Conservation (phyloP, 73 alveolate species). For the Blepharisma stoltei region DNA sequence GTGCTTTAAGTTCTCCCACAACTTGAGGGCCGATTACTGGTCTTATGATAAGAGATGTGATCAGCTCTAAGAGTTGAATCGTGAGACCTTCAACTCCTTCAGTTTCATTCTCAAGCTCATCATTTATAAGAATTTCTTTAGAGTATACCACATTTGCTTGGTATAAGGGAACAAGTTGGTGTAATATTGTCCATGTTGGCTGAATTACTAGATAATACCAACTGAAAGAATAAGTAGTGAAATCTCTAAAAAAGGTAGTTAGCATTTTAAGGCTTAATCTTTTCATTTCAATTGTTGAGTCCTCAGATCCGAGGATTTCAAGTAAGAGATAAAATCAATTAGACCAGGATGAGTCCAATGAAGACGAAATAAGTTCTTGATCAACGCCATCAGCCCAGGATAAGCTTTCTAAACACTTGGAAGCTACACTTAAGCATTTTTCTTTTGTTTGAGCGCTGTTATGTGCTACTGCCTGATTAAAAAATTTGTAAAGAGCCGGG, state of each 20-base stretch:
- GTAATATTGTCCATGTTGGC: slow-evolving; percentile 57
- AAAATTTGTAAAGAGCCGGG: slow-evolving; percentile 44
- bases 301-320: slow-evolving; percentile 41
- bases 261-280: slow-evolving; percentile 46
- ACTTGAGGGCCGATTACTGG: slow-evolving; percentile 40
- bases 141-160: slow-evolving; percentile 51
- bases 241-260: slow-evolving; percentile 62
- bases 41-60: slow-evolving; percentile 51
- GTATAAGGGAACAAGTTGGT: slow-evolving; percentile 40
- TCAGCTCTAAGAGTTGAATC: slow-evolving; percentile 44
- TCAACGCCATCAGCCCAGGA: slow-evolving; percentile 77
- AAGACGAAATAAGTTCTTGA: slow-evolving; percentile 38
- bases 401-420: slow-evolving; percentile 46
- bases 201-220: slow-evolving; percentile 39
- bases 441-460: slow-evolving; percentile 41
- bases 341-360: slow-evolving; percentile 55
- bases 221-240: slow-evolving; percentile 43
- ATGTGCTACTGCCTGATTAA: slow-evolving; percentile 26
- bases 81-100: slow-evolving; percentile 61
- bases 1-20: slow-evolving; percentile 39
- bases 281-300: slow-evolving; percentile 43
- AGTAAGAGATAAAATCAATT: slow-evolving; percentile 50
- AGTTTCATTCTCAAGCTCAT: slow-evolving; percentile 36
- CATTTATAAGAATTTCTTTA: slow-evolving; percentile 25
- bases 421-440: slow-evolving; percentile 38